These are phyloP conservation scores for Schizosaccharomyces octosporus DNA, from an alignment of 805 yeast genomes.

Conservation along the genomic window DNA sequence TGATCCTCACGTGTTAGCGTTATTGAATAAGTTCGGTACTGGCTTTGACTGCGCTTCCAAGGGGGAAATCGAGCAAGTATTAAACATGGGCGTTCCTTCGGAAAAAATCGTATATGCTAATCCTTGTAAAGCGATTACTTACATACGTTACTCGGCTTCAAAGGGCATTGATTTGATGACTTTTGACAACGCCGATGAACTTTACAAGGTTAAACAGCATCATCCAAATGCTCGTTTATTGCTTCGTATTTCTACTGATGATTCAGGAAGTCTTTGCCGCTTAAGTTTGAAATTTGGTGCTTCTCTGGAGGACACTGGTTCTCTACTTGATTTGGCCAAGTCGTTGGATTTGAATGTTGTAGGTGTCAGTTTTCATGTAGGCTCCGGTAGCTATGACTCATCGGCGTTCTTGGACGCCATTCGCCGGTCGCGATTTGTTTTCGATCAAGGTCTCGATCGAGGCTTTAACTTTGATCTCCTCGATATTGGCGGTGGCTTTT, in stretches of 20 bases:
- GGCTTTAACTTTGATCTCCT: slow-evolving; percentile 30
- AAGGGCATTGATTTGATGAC: slow-evolving; percentile 46
- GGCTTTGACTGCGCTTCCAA: slow-evolving; percentile 88
- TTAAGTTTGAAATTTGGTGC: slow-evolving; percentile 81
- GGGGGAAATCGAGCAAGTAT: slow-evolving; percentile 47
- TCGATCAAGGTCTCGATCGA: slow-evolving; percentile 27
- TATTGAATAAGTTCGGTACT: slow-evolving; percentile 36
- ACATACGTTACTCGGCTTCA: slow-evolving; percentile 42
- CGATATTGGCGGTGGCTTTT: slow-evolving; percentile 90
- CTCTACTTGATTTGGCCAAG: slow-evolving; percentile 36
- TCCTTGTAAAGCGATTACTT: slow-evolving; percentile 78
- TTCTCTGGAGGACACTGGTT: slow-evolving; percentile 25
- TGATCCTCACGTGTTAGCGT: slow-evolving; percentile 30
- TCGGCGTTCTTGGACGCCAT: slow-evolving; percentile 45
- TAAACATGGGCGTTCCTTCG: slow-evolving; percentile 38
- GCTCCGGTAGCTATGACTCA: slow-evolving; percentile 71
- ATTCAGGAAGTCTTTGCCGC: slow-evolving; percentile 63
- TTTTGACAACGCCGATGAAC: slow-evolving; percentile 70
- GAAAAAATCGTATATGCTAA: slow-evolving; percentile 66
- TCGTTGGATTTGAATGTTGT: slow-evolving; percentile 35
- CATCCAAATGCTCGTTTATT: slow-evolving; percentile 51
- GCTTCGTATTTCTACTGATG: slow-evolving; percentile 73
- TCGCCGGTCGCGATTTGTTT: slow-evolving; percentile 40
- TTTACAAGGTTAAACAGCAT: slow-evolving; percentile 39
- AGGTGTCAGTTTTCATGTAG: slow-evolving; percentile 90